phyloP scores from a whole-genome alignment of 331 rosid species.

The Saraca asoca region DNA sequence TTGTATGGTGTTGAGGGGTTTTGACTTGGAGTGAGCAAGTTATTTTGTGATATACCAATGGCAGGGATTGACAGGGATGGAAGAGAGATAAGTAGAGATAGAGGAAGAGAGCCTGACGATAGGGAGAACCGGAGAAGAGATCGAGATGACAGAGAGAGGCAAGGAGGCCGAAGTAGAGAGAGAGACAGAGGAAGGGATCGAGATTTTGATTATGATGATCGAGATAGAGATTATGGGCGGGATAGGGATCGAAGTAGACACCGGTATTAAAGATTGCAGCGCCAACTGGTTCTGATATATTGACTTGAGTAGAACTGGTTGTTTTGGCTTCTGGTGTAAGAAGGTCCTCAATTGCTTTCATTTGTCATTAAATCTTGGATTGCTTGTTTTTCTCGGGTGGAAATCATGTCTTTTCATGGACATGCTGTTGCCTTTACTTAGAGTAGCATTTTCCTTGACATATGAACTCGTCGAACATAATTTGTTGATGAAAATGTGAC shows the following conservation, averaged over 20 bases:
- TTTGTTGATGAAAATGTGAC: background rate
- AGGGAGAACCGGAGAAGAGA: conserved; percentile 63
- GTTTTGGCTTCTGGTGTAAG: conserved; percentile 32
- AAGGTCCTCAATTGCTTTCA: conserved; percentile 36
- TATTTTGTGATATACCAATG: conserved; percentile 22
- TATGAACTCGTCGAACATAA: background rate
- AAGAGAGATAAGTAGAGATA: conserved; percentile 75
- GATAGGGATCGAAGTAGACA: conserved; percentile 75
- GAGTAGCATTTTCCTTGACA: background rate
- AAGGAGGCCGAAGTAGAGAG: conserved; percentile 69
- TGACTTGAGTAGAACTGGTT: conserved; percentile 25
- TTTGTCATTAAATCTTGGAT: conserved; percentile 22
- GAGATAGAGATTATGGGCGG: conserved; percentile 78
- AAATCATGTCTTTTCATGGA: background rate
- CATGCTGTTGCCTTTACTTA: background rate
- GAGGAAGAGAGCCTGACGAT: conserved; percentile 69
- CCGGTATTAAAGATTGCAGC: conserved; percentile 52
- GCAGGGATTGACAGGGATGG: conserved; percentile 82
- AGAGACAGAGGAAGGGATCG: conserved; percentile 84
- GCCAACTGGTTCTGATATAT: conserved; percentile 29
- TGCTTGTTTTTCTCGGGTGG: conserved; percentile 1
- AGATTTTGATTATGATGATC: conserved; percentile 62
- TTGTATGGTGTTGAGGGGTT: conserved; percentile 22
- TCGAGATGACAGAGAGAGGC: conserved; percentile 65
- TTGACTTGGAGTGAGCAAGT: conserved; percentile 11